Percentiles rank a stretch among this genome's conserved stretches.
phyloP scores from a whole-genome alignment of 148 eudicot genomes.

The Fagopyrum tataricum region DNA sequence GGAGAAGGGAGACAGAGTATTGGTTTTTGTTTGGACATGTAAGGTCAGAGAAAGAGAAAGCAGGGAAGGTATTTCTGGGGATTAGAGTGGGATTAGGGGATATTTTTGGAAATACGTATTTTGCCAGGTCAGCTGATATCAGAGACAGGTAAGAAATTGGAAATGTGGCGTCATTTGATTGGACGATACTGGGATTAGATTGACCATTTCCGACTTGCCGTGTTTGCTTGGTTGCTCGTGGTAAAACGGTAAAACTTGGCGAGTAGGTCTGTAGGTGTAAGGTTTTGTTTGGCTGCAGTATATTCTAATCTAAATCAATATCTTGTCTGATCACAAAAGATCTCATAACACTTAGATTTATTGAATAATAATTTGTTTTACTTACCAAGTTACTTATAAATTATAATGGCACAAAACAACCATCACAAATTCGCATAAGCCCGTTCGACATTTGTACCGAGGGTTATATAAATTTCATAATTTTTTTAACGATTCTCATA shows the following conservation, averaged over 20 bases:
- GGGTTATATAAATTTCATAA: too few relatives aligned
- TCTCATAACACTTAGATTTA: too few relatives aligned
- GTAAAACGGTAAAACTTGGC: background rate
- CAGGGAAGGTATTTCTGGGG: background rate
- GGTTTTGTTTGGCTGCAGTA: background rate
- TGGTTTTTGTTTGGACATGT: background rate
- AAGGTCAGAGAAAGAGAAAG: background rate
- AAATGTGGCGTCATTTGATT: background rate
- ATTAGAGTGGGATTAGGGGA: conserved; percentile 2
- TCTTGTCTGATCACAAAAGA: too few relatives aligned
- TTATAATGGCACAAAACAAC: too few relatives aligned
- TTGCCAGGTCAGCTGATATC: conserved; percentile 7
- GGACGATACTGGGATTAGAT: background rate
- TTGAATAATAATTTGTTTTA: too few relatives aligned
- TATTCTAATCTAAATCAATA: background rate
- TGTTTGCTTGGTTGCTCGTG: background rate
- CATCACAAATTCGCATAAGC: too few relatives aligned
- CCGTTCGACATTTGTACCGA: too few relatives aligned
- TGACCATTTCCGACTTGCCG: background rate
- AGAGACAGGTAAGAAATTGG: background rate
- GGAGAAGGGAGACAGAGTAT: background rate
- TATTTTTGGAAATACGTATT: background rate
- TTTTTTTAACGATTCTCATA: too few relatives aligned
- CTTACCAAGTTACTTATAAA: too few relatives aligned
- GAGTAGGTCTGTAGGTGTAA: background rate